These are phyloP conservation scores for Volvariella surrecta DNA, from an alignment of 1,284 basidiomycete species.

Conservation along the genomic window DNA sequence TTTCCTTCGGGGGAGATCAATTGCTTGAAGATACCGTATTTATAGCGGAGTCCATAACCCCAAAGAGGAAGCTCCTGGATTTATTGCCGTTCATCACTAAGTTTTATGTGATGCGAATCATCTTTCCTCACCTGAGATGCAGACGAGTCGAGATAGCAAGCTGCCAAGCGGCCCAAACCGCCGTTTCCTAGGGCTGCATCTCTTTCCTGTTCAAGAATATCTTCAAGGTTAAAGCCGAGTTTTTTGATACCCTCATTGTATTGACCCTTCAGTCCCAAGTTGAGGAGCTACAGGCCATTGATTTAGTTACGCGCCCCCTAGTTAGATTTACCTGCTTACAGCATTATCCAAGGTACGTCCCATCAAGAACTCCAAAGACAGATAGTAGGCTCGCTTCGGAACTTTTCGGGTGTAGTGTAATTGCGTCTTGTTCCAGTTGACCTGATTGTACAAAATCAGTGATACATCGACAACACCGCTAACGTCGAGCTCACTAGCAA, in stretches of 20 bases:
- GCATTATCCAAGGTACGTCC: constrained; percentile 86
- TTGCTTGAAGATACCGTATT: constrained; percentile 94
- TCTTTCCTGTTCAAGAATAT: constrained; percentile 78
- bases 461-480: constrained; percentile 3
- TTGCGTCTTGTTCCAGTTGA: constrained; percentile 79
- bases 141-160: constrained; percentile 85
- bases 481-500: constrained; percentile 48
- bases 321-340: constrained; percentile 16
- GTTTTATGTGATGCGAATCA: neutral
- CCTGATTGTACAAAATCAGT: constrained; percentile 23
- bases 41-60: constrained; percentile 86
- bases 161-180: constrained; percentile 85
- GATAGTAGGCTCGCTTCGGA: constrained; percentile 85
- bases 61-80: constrained; percentile 53
- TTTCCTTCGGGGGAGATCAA: constrained; percentile 78
- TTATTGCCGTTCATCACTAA: constrained; percentile 1
- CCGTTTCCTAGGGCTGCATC: constrained; percentile 88
- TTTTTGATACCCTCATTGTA: constrained; percentile 61
- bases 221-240: constrained; percentile 84
- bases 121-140: constrained; percentile 58
- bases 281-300: constrained; percentile 47
- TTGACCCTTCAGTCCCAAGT: constrained; percentile 73
- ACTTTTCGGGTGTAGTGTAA: constrained; percentile 58
- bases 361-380: constrained; percentile 86
- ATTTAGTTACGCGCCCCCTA: neutral